Base-by-base conservation (phyloP, 2,329 filamentous ascomycete genomes). In the Arachnomyces sp. region DNA sequence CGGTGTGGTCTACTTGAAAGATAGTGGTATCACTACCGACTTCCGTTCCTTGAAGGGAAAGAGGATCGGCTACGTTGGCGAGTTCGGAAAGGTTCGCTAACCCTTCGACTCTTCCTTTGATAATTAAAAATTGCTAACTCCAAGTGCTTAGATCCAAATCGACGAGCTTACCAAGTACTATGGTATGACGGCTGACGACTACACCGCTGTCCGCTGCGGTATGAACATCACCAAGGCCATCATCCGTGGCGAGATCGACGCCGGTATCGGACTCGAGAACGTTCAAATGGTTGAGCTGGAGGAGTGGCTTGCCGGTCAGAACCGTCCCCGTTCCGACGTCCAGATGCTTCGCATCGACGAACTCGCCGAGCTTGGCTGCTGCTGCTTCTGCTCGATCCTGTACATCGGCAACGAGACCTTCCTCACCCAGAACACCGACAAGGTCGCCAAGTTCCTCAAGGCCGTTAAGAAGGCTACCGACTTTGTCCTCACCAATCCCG, bases 231-330 rank as follows among this genome's bases (percentile, higher is more conserved):
- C 78, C 60, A 82, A 82, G 59, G 82, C 82, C 52, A 85, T 87
- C 62, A 84, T 83, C 60, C 70, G 74, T 43, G 82, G 82, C 50
- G 72, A 73, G 30, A 85, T 87, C 50, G 80, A 87, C 56, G 84
- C 84, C 13, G 84, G 84, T 28, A 78, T 86, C 54, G 84, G 84
- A 13, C 76, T 88, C 4, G 84, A 87, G 62, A 88, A 88, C 55
- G 83, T 87, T 5, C 84, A 88, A 62, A 86, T 86, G 83, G 84
- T 87, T 32, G 84, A 87, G 63, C 72, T 88, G 2, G 82, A 84
- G 60, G 82, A 86, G 56, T 87, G 82, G 83, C 78, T 87, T 14
- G 71, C 71, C 1, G 46, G 57, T 0, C 80, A 84, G 57, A 72
- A 72, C 50, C 79, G 81, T 1, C 73, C 77, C 44, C 75, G 74